Evolutionary conservation across 1,284 basidiomycete species (phyloP).

Genomic region (Pterulicium gracile): DNA sequence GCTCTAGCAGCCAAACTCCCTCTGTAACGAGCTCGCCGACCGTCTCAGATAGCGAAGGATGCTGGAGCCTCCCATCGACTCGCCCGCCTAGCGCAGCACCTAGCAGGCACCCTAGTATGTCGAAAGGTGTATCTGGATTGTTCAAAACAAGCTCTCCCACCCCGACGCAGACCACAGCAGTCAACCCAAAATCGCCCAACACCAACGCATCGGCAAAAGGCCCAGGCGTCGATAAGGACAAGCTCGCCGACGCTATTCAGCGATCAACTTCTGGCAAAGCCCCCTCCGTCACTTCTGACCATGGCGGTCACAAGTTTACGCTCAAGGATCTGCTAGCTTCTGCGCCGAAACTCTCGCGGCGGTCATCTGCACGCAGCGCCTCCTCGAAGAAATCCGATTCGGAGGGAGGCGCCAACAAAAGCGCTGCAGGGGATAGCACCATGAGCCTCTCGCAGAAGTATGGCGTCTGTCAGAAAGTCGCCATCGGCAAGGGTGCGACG

Average conservation of each 20-base stretch:
- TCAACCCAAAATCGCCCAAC: conserved; percentile 9
- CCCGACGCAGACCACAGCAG: conserved; percentile 9
- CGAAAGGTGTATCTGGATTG: conserved; percentile 33
- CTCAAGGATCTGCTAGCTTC: conserved; percentile 70
- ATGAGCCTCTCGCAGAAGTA: conserved; percentile 82
- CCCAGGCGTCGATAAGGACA: not conserved
- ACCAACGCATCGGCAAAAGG: conserved; percentile 17
- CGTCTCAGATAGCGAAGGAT: conserved; percentile 41
- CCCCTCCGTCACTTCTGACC: conserved; percentile 45
- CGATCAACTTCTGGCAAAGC: conserved; percentile 17
- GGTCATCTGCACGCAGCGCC: conserved; percentile 57
- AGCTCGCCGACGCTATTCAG: not conserved
- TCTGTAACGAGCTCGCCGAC: conserved; percentile 27
- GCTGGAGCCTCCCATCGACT: conserved; percentile 51
- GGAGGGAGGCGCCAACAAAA: conserved; percentile 29
- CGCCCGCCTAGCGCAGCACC: conserved; percentile 46
- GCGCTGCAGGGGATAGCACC: conserved; percentile 49
- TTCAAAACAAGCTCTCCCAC: conserved; percentile 21
- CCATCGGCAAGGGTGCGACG: conserved; percentile 96
- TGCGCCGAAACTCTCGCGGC: conserved; percentile 62
- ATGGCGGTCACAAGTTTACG: conserved; percentile 64
- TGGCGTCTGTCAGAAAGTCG: conserved; percentile 92
- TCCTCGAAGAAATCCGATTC: conserved; percentile 62
- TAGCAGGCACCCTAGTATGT: conserved; percentile 43
- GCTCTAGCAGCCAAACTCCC: conserved; percentile 2